These are phyloP conservation scores for Plantago ovata DNA, from an alignment of 257 asterid genomes.

Conservation along the genomic window DNA sequence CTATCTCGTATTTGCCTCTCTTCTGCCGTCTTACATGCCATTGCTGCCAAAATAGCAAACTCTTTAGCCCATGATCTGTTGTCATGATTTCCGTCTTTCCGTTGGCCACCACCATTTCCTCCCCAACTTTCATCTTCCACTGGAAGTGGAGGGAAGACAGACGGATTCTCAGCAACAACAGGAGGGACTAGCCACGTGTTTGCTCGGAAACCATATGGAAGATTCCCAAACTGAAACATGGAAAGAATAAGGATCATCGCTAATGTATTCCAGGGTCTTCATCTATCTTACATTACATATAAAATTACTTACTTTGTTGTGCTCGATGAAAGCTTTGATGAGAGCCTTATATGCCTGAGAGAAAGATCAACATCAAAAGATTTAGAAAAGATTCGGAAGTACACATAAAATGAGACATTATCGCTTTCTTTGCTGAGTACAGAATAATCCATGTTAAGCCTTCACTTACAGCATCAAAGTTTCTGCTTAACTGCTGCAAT, in stretches of 20 bases:
- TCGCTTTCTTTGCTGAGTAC: not conserved
- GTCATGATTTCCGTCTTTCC: constrained; percentile 51
- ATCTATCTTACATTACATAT: not conserved
- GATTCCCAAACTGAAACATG: constrained; percentile 67
- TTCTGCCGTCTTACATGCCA: constrained; percentile 78
- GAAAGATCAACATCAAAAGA: constrained; percentile 1
- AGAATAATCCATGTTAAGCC: constrained; percentile 5
- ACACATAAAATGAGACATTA: not conserved
- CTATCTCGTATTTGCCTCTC: constrained; percentile 69
- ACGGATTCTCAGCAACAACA: constrained; percentile 54
- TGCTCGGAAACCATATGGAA: constrained; percentile 78
- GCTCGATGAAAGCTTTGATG: constrained; percentile 76
- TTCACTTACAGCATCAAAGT: constrained; percentile 62
- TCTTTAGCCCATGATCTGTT: constrained; percentile 64
- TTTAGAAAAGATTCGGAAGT: not conserved
- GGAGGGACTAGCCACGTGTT: constrained; percentile 79
- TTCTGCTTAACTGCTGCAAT: constrained; percentile 68
- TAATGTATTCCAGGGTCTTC: not conserved
- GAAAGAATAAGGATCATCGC: constrained; percentile 10
- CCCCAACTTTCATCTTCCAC: constrained; percentile 78
- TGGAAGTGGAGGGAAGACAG: constrained; percentile 58
- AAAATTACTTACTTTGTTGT: constrained; percentile 59
- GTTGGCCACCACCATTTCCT: constrained; percentile 83
- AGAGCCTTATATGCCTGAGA: constrained; percentile 72
- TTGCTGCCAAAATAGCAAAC: constrained; percentile 54